Evolutionary conservation across 2,329 filamentous ascomycete species (phyloP), one percentile per base, ranked within the genome.

Genomic region (Bisporella sp.): DNA sequence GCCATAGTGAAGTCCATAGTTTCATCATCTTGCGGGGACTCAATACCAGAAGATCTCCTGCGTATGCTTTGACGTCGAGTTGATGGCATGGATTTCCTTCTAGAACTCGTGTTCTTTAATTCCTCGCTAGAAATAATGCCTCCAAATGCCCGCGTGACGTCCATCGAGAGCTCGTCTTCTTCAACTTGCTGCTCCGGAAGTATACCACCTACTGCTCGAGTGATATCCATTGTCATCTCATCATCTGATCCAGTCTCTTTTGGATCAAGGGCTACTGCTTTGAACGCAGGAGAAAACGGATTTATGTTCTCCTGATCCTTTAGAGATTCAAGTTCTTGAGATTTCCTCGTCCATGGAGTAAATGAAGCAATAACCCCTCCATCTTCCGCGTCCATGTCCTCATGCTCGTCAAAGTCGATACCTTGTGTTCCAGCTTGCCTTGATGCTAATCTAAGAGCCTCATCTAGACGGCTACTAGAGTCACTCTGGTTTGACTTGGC

Each of bases 101-200:
- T 64, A 52, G 55, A 53, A 29, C 31, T 12, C 28, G 54, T 11
- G 7, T 41, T 43, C 11, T 55, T 60, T n/a, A 47, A 47, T 31
- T 49, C 21, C 31, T 55, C 54, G 41, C 57, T 60, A 32, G 59
- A 51, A 21, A 96, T 68, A 48, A 97, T 96, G 3, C 84, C 80
- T 6, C 92, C 92, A 48, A 95, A 74, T 6, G 82, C 88, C 49
- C 81, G 82, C 2, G 92, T 96, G 6, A 96, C 88, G 60, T 97
- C 92, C 92, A 97, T 96, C 28, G 89, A 93, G 75, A 95, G 84
- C 39, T 77, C 73, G 29, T 73, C 62, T 47, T 73, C 69, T 52
- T 66, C 66, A 30, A 54, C 53, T 50, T 55, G 43, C 49, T 57
- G 49, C 30, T 49, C 50, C 29, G 62, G 54, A 41, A 68, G 51